Percentiles rank a stretch among this genome's conserved stretches.
Conservation (phyloP, 2,329 filamentous ascomycete species). For the Coleophoma crateriformis region DNA sequence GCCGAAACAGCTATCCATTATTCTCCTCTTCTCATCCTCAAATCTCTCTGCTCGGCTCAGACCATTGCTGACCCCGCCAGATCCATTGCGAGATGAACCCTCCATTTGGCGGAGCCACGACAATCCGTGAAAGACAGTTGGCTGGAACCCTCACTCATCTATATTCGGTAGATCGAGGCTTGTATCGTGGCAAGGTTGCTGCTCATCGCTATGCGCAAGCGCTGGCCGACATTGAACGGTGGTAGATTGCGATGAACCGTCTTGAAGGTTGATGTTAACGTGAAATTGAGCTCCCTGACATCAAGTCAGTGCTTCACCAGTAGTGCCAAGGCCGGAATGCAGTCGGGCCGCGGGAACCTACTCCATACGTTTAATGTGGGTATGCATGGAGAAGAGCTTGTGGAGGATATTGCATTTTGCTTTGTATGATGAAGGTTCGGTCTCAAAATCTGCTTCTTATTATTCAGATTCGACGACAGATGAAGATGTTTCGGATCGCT, state of each 20-base stretch:
- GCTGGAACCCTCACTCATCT: slow-evolving; percentile 13
- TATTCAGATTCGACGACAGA: too few species aligned
- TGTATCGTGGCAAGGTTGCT: slow-evolving; percentile 4
- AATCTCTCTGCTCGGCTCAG: slow-evolving; percentile 67
- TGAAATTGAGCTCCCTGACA: neutral
- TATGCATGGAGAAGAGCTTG: too few species aligned
- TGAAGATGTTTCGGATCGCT: too few species aligned
- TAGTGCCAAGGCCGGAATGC: too few species aligned
- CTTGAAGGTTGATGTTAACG: neutral
- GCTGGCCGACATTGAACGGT: neutral
- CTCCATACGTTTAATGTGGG: too few species aligned
- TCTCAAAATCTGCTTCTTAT: too few species aligned
- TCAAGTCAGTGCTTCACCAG: too few species aligned
- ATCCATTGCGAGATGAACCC: slow-evolving; percentile 24
- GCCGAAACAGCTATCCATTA: slow-evolving; percentile 89
- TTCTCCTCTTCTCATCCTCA: slow-evolving; percentile 93
- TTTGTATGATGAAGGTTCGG: too few species aligned
- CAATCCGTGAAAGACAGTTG: slow-evolving; percentile 7
- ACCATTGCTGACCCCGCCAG: slow-evolving; percentile 21
- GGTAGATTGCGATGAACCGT: neutral
- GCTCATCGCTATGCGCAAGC: slow-evolving; percentile 11
- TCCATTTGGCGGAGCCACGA: slow-evolving; percentile 29
- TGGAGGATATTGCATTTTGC: too few species aligned
- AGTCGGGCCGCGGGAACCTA: too few species aligned
- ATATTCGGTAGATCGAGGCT: slow-evolving; percentile 3